Base-by-base conservation (phyloP, 257 asterid species). In the Agastache rugosa region DNA sequence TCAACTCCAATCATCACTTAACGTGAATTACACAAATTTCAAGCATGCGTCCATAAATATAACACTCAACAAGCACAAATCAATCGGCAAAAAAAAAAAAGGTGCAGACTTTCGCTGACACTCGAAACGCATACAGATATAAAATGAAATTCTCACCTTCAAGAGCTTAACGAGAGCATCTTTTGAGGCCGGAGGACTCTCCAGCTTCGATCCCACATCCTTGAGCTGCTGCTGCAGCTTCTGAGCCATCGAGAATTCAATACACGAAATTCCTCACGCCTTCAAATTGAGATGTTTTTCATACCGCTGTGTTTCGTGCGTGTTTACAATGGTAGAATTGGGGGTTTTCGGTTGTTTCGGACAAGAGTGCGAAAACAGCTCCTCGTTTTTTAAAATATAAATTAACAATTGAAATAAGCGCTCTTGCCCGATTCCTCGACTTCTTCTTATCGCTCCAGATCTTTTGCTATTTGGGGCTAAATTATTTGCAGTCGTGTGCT, bases 91-190 rank as follows among this genome's bases (percentile, higher is more conserved):
- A 65, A 53, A 1, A 0, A 1, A 25, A 58, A 29, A 58, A 14
- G 12, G 17, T n/a, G 20, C 22, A 51, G 25, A 60, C 44, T 60
- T 60, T 7, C 12, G 12, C 20, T 6, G 27, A 27, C 74, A 51
- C 79, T 50, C 23, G 31, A 25, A 47, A 64, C 44, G 27, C 14
- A 27, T 19, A 39, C 42, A 16, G 27, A 42, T 19, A 22, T 8
- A 50, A 1, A 63, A 17, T 11, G 53, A 22, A 11, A 5, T 1
- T 34, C 64, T 48, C 72, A 92, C 98, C 97, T 89, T 89, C 73
- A 91, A 67, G 63, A 93, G 89, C 84, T 87, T 87, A 39, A 89
- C 55, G 77, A 93, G 92, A 71, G 93, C 87, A 79, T 91, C 96
- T 75, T 90, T 91, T 31, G 96, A 80, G 45, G 87, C 54, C 22